Percentiles rank a stretch among this genome's conserved stretches.
Evolutionary conservation across 805 yeast genomes (phyloP).

Genomic region (Candida tallmaniae): DNA sequence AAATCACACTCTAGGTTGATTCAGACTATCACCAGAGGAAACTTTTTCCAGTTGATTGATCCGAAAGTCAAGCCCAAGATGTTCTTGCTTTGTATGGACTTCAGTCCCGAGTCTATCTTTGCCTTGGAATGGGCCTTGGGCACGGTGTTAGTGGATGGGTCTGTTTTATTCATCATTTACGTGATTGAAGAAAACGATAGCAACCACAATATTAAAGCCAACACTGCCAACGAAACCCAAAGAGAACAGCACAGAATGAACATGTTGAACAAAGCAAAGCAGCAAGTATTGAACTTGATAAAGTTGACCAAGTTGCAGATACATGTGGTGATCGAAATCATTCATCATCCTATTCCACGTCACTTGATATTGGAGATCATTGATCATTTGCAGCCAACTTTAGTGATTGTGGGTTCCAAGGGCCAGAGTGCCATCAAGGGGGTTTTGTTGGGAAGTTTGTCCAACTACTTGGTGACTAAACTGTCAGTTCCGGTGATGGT

Average conservation of each 20-base stretch:
- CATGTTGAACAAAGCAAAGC: constrained; percentile 40
- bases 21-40: constrained; percentile 67
- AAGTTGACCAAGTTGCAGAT: constrained; percentile 66
- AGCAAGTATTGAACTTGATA: constrained; percentile 45
- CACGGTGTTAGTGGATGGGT: constrained; percentile 75
- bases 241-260: constrained; percentile 34
- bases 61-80: constrained; percentile 48
- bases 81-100: constrained; percentile 75
- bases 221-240: constrained; percentile 28
- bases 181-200: constrained; percentile 47
- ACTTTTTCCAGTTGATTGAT: constrained; percentile 49
- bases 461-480: constrained; percentile 68
- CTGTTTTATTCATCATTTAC: constrained; percentile 69
- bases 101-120: constrained; percentile 75
- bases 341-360: constrained; percentile 72
- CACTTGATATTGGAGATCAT: constrained; percentile 67
- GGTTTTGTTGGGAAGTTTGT: constrained; percentile 66
- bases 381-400: constrained; percentile 66
- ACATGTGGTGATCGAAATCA: constrained; percentile 67
- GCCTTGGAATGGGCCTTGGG: constrained; percentile 90
- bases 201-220: constrained; percentile 40
- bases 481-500: constrained; percentile 79
- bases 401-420: constrained; percentile 72
- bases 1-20: constrained; percentile 53
- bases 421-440: constrained; percentile 72